These are phyloP conservation scores for Cladosporium sp. DNA, from an alignment of 2,329 filamentous ascomycete genomes.

Conservation along the genomic window DNA sequence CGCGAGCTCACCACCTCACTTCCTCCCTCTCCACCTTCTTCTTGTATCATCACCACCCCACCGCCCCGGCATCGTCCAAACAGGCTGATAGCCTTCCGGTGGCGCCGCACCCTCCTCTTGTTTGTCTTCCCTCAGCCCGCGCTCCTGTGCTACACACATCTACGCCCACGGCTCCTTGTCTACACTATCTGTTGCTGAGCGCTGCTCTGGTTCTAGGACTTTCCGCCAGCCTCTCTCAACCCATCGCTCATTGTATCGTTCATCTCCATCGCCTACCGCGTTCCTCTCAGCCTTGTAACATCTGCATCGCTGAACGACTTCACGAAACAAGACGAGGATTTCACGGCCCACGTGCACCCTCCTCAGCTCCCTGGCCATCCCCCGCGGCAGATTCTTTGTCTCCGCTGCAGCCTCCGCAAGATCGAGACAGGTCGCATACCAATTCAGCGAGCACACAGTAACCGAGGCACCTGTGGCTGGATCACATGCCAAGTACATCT, in stretches of 20 bases:
- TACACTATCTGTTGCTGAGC: too few species aligned
- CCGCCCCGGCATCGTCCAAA: neutral
- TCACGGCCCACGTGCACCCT: slow-evolving; percentile 1
- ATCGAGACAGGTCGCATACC: slow-evolving; percentile 2
- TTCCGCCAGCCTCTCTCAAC: too few species aligned
- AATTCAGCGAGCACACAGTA: neutral
- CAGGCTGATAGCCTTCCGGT: slow-evolving; percentile 5
- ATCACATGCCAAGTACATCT: slow-evolving; percentile 18
- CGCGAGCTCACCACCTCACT: neutral
- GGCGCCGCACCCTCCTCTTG: slow-evolving; percentile 8
- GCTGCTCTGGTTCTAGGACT: too few species aligned
- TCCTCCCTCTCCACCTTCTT: neutral
- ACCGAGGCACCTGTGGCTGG: slow-evolving; percentile 8
- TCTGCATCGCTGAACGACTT: neutral
- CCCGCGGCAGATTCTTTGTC: slow-evolving; percentile 2
- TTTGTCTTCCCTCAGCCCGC: neutral
- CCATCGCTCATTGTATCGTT: neutral
- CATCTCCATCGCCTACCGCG: slow-evolving; percentile 4
- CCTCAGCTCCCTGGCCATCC: neutral
- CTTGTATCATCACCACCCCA: neutral
- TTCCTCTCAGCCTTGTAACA: neutral
- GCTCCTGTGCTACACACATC: slow-evolving; percentile 12
- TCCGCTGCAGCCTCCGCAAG: slow-evolving; percentile 5
- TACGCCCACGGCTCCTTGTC: neutral
- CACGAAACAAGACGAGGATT: neutral